Conservation (phyloP, 148 eudicot species). For the Selenicereus undatus region DNA sequence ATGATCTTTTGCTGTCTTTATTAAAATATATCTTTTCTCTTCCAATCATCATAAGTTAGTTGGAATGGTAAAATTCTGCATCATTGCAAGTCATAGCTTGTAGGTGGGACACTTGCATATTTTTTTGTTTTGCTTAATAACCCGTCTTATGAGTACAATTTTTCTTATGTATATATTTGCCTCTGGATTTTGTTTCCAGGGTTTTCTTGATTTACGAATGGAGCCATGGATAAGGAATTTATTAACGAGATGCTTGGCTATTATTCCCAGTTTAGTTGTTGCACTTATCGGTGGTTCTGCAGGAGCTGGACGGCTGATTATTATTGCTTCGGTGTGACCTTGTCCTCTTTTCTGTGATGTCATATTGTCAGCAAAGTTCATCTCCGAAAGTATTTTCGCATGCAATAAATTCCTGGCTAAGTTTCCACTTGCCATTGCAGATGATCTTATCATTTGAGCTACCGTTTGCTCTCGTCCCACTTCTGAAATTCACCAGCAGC, state of each 20-base stretch:
- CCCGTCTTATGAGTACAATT: background rate
- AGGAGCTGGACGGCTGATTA: conserved; percentile 89
- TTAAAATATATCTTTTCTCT: background rate
- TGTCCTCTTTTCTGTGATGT: background rate
- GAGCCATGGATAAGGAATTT: conserved; percentile 88
- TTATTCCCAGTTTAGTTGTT: conserved; percentile 86
- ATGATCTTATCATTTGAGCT: conserved; percentile 98
- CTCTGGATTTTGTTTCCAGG: conserved; percentile 37
- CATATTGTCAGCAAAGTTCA: too few species aligned
- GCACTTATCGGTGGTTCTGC: conserved; percentile 84
- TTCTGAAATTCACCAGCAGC: conserved; percentile 97
- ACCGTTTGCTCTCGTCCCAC: conserved; percentile 96
- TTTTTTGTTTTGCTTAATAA: too few species aligned
- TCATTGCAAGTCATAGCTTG: too few species aligned
- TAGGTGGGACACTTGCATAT: background rate
- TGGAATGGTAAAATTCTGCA: too few species aligned
- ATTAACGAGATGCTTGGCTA: conserved; percentile 87
- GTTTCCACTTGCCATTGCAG: conserved; percentile 35
- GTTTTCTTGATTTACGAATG: conserved; percentile 79
- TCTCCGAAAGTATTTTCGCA: too few species aligned
- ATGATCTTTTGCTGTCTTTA: background rate
- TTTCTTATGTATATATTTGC: background rate
- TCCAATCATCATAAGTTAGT: background rate
- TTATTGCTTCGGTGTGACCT: conserved; percentile 73
- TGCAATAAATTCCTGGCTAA: too few species aligned